Conservation (phyloP, 2,329 filamentous ascomycete species). For the Phaeoacremonium minimum region DNA sequence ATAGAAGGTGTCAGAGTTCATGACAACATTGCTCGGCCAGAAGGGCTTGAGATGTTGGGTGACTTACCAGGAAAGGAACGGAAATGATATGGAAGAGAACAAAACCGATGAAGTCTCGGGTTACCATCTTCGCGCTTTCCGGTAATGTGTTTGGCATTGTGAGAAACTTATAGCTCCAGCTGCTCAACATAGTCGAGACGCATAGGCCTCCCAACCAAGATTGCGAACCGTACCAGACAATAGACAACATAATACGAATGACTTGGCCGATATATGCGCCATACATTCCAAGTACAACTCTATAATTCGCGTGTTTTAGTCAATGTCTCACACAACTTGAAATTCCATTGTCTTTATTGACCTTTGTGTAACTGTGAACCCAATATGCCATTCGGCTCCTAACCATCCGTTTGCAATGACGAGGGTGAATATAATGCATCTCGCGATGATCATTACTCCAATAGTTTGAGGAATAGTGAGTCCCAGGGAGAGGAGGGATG, state of each 20-base stretch:
- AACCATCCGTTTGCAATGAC: too few relatives aligned
- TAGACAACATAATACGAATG: too few relatives aligned
- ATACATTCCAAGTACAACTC: constrained; percentile 35
- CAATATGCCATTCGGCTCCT: constrained; percentile 36
- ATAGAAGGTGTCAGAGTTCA: too few relatives aligned
- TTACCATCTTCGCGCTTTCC: constrained; percentile 13
- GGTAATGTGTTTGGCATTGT: constrained; percentile 17
- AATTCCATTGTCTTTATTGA: too few relatives aligned
- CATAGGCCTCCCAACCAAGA: constrained; percentile 18
- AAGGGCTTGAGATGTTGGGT: too few relatives aligned
- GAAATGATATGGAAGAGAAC: constrained; percentile 17
- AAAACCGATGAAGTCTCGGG: constrained; percentile 21
- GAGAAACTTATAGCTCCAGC: constrained; percentile 20
- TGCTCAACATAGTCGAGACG: constrained; percentile 13
- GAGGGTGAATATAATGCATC: too few relatives aligned
- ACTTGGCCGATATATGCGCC: too few relatives aligned
- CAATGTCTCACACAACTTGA: too few relatives aligned
- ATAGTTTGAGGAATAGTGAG: constrained; percentile 7
- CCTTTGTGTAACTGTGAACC: constrained; percentile 36
- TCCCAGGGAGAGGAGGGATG: constrained; percentile 5
- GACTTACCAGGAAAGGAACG: constrained; percentile 5
- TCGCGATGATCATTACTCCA: too few relatives aligned
- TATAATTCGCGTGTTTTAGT: too few relatives aligned
- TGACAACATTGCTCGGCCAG: too few relatives aligned
- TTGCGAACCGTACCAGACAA: too few relatives aligned